Conservation (phyloP, 192 early-diverging fungal genomes). For the Phycomyces blakesleeanus region DNA sequence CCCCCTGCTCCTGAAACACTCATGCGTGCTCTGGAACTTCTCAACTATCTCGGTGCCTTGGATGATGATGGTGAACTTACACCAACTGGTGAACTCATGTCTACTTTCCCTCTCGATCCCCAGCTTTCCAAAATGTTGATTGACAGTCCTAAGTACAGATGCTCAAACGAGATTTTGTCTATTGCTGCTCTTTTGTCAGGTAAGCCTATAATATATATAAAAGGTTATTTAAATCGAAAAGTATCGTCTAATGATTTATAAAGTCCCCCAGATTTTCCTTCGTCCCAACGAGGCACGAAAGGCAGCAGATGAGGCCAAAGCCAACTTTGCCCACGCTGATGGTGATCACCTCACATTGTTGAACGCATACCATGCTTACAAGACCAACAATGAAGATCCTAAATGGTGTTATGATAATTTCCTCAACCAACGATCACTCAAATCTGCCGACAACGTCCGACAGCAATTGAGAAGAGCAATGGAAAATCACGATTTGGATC, state of each 20-base stretch:
- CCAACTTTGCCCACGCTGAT: conserved; percentile 88
- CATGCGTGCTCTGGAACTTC: conserved; percentile 94
- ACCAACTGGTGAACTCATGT: conserved; percentile 75
- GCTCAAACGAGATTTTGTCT: conserved; percentile 91
- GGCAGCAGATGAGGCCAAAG: conserved; percentile 87
- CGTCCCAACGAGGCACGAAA: conserved; percentile 88
- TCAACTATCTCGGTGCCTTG: conserved; percentile 92
- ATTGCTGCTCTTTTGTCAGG: conserved; percentile 87
- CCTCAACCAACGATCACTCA: conserved; percentile 84
- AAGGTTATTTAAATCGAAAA: too few relatives aligned
- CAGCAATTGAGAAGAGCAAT: conserved; percentile 83
- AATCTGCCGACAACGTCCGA: conserved; percentile 89
- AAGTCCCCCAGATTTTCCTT: conserved; percentile 85
- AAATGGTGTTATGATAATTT: conserved; percentile 96
- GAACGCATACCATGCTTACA: conserved; percentile 95
- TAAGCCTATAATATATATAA: neutral
- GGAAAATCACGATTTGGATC: conserved; percentile 63
- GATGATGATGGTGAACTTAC: conserved; percentile 96
- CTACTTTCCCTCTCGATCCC: conserved; percentile 97
- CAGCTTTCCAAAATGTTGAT: conserved; percentile 94
- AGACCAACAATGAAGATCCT: conserved; percentile 58
- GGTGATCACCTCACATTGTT: conserved; percentile 96
- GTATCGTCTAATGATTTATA: neutral
- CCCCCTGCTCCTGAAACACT: conserved; percentile 97
- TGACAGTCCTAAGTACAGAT: conserved; percentile 73